Percentiles rank a stretch among this genome's conserved stretches.
phyloP scores from a whole-genome alignment of 1,139 yeast species.

The Nakaseomyces delphensis region DNA sequence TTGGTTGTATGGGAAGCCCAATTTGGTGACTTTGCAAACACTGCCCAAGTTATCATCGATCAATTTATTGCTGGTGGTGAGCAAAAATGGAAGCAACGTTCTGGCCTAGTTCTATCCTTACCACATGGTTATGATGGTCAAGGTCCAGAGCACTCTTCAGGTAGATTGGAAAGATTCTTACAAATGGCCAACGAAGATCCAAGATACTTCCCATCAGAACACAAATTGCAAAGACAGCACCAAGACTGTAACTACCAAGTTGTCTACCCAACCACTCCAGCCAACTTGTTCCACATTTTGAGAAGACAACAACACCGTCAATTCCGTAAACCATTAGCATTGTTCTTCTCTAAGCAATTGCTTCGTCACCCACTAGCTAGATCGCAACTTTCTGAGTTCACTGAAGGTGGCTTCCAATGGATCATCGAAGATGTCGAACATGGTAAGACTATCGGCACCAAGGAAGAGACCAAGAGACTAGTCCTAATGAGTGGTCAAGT shows the following conservation, averaged over 20 bases:
- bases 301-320: slow-evolving; percentile 99
- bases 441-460: slow-evolving; percentile 64
- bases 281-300: slow-evolving; percentile 89
- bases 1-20: slow-evolving; percentile 99
- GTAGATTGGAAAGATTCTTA: slow-evolving; percentile 93
- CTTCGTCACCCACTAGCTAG: slow-evolving; percentile 97
- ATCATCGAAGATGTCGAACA: slow-evolving; percentile 85
- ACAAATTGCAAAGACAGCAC: slow-evolving; percentile 90
- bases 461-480: slow-evolving; percentile 81
- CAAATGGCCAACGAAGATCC: slow-evolving; percentile 95
- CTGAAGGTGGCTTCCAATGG: slow-evolving; percentile 92
- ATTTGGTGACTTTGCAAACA: slow-evolving; percentile 99
- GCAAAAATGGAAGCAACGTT: slow-evolving; percentile 97
- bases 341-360: slow-evolving; percentile 87
- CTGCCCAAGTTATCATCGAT: slow-evolving; percentile 95
- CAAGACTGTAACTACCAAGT: slow-evolving; percentile 98
- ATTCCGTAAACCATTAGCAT: slow-evolving; percentile 89
- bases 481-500: slow-evolving; percentile 91
- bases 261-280: slow-evolving; percentile 97
- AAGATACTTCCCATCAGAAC: slow-evolving; percentile 82
- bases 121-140: slow-evolving; percentile 99
- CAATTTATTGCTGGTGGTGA: slow-evolving; percentile 97
- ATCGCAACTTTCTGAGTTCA: slow-evolving; percentile 73
- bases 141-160: slow-evolving; percentile 99
- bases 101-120: slow-evolving; percentile 87